Percentiles rank a stretch among this genome's conserved stretches.
Evolutionary conservation across 2,329 filamentous ascomycete species (phyloP).

Genomic region (Cytospora chrysosperma): DNA sequence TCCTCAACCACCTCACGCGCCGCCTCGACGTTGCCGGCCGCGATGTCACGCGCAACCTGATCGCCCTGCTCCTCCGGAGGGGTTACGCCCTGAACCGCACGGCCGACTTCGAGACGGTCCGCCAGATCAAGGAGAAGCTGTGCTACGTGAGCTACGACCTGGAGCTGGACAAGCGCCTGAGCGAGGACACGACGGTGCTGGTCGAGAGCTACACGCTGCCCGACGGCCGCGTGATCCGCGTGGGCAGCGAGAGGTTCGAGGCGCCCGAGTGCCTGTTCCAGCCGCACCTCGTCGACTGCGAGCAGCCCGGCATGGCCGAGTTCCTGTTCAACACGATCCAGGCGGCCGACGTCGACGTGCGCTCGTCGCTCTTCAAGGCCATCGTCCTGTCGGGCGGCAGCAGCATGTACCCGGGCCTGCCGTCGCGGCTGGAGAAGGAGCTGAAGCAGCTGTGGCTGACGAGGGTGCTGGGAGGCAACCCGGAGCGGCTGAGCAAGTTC

Average conservation of each 20-base stretch:
- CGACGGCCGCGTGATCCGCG: slow-evolving; percentile 91
- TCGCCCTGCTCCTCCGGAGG: slow-evolving; percentile 86
- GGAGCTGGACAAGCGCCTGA: slow-evolving; percentile 90
- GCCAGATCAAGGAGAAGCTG: slow-evolving; percentile 99
- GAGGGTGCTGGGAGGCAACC: slow-evolving; percentile 83
- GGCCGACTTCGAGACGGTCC: slow-evolving; percentile 97
- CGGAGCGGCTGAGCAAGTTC: slow-evolving; percentile 95
- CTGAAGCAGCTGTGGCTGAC: slow-evolving; percentile 98
- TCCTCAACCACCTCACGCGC: slow-evolving; percentile 93
- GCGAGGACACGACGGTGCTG: slow-evolving; percentile 94
- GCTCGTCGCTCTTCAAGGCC: slow-evolving; percentile 91
- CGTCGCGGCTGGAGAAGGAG: slow-evolving; percentile 94
- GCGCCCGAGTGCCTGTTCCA: slow-evolving; percentile 98
- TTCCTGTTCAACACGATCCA: slow-evolving; percentile 99
- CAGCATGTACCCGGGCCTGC: slow-evolving; percentile 98
- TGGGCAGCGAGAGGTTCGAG: slow-evolving; percentile 96
- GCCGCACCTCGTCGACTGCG: slow-evolving; percentile 94
- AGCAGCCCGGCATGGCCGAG: slow-evolving; percentile 94
- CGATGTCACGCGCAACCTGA: slow-evolving; percentile 97
- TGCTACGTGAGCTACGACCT: slow-evolving; percentile 99
- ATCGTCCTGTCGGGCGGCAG: slow-evolving; percentile 95
- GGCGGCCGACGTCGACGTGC: slow-evolving; percentile 89
- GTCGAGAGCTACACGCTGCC: slow-evolving; percentile 98
- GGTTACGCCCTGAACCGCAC: slow-evolving; percentile 98
- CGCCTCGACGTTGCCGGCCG: slow-evolving; percentile 93